Conservation (phyloP, 176 grass and related monocot genomes). For the Avena sativa region DNA sequence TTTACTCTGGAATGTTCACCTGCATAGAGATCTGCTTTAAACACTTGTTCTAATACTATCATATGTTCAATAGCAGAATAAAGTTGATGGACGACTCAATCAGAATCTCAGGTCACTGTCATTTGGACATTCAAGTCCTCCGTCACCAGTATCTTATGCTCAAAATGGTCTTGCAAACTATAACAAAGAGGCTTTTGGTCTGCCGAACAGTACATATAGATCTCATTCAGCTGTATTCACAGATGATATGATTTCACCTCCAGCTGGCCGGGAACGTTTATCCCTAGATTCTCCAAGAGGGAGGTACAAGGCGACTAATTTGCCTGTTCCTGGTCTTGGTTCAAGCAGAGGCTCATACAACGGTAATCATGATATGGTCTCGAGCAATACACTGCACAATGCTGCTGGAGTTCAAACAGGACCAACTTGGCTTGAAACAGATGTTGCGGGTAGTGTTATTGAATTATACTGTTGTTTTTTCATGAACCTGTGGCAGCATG, state of each 20-base stretch:
- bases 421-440: slow-evolving; percentile 77
- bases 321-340: slow-evolving; percentile 63
- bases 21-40: slow-evolving; percentile 40
- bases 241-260: slow-evolving; percentile 67
- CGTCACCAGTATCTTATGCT: slow-evolving; percentile 54
- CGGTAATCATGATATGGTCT: slow-evolving; percentile 57
- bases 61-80: slow-evolving; percentile 60
- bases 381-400: slow-evolving; percentile 54
- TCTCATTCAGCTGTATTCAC: slow-evolving; percentile 57
- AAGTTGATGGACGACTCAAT: slow-evolving; percentile 61
- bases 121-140: slow-evolving; percentile 71
- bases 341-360: slow-evolving; percentile 84
- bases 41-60: slow-evolving; percentile 39
- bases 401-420: slow-evolving; percentile 53
- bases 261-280: slow-evolving; percentile 61
- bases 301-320: slow-evolving; percentile 61
- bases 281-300: slow-evolving; percentile 61
- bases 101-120: slow-evolving; percentile 76
- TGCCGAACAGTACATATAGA: slow-evolving; percentile 51
- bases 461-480: slow-evolving; percentile 37
- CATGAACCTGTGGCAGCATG: neutral
- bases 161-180: slow-evolving; percentile 68
- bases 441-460: slow-evolving; percentile 72
- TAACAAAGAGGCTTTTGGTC: slow-evolving; percentile 54
- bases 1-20: slow-evolving; percentile 28